phyloP scores from a whole-genome alignment of 352 stramenopile genomes.

The Pythium utonaiense region DNA sequence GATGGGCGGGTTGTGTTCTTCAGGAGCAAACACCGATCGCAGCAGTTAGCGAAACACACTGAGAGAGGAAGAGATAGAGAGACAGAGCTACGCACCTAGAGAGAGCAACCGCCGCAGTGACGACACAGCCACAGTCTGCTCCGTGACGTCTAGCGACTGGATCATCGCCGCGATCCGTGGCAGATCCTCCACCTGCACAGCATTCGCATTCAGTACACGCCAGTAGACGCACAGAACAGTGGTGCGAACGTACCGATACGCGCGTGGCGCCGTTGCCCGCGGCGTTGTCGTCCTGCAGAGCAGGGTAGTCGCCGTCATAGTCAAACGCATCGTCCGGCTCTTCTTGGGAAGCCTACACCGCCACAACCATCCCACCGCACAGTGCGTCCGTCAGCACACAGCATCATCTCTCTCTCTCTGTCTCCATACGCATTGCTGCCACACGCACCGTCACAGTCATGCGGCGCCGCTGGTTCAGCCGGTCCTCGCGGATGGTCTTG shows the following conservation, averaged over 20 bases:
- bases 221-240: too few species aligned
- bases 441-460: constrained; percentile 40
- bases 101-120: constrained; percentile 97
- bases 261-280: constrained; percentile 4
- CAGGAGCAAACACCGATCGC: neutral
- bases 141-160: constrained; percentile 88
- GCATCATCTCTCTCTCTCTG: too few species aligned
- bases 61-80: neutral
- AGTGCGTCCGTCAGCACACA: neutral
- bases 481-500: constrained; percentile 83
- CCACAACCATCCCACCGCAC: neutral
- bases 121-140: constrained; percentile 94
- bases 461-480: constrained; percentile 79
- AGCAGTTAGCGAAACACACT: neutral
- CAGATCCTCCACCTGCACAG: constrained; percentile 89
- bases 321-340: constrained; percentile 22
- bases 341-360: neutral
- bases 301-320: constrained; percentile 13
- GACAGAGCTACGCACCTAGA: constrained; percentile 70
- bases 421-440: too few species aligned
- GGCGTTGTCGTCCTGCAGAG: neutral
- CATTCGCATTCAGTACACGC: too few species aligned
- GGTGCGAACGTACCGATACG: constrained; percentile 24
- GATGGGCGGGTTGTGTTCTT: constrained; percentile 97
- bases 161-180: constrained; percentile 94